Evolutionary conservation across 1,284 basidiomycete species (phyloP).

Genomic region (Ganoderma meredithae): DNA sequence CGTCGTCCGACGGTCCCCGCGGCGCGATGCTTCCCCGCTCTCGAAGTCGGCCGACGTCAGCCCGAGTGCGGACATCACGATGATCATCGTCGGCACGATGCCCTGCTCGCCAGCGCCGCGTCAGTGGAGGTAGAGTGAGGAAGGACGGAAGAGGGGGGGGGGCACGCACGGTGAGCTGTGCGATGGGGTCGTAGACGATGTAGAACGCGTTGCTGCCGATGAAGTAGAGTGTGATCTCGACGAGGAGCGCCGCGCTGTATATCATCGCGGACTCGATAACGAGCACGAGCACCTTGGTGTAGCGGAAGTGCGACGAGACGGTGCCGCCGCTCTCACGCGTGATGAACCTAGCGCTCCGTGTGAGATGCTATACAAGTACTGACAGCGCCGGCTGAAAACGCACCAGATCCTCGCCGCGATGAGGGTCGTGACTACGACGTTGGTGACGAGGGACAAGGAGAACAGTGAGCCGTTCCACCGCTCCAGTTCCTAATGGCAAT

Average conservation of each 20-base stretch:
- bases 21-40: constrained; percentile 8
- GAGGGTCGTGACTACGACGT: constrained; percentile 45
- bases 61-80: constrained; percentile 43
- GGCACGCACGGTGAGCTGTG: constrained; percentile 46
- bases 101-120: constrained; percentile 31
- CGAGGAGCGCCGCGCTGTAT: constrained; percentile 47
- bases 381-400: too few relatives aligned
- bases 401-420: constrained; percentile 48
- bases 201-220: constrained; percentile 48
- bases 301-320: constrained; percentile 36
- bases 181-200: constrained; percentile 50
- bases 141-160: not conserved
- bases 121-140: not conserved
- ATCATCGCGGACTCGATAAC: constrained; percentile 50
- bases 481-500: constrained; percentile 16
- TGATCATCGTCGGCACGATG: constrained; percentile 45
- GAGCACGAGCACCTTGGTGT: constrained; percentile 44
- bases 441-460: constrained; percentile 48
- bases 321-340: constrained; percentile 33
- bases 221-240: constrained; percentile 49
- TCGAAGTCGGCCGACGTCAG: constrained; percentile 43
- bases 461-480: constrained; percentile 50
- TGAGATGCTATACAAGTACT: too few relatives aligned
- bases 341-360: constrained; percentile 38
- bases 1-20: not conserved